Conservation (phyloP, 441 rosid genomes). For the Populus hybrid region DNA sequence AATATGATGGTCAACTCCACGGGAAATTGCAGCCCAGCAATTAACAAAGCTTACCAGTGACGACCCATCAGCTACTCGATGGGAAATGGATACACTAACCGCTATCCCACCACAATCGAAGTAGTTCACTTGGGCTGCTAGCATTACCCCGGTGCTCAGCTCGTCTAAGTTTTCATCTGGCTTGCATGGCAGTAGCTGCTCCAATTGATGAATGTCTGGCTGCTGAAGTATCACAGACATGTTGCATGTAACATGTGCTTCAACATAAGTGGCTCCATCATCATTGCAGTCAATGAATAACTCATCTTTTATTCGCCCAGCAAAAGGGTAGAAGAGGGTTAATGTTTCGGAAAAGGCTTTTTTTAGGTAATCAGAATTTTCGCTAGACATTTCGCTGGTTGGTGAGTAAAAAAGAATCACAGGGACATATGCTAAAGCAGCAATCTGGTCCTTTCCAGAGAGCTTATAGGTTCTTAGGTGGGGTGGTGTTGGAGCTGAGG, state of each 20-base stretch:
- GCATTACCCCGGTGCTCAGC: neutral
- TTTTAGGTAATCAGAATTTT: neutral
- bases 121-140: constrained; percentile 12
- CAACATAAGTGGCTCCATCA: constrained; percentile 16
- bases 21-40: constrained; percentile 13
- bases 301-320: constrained; percentile 18
- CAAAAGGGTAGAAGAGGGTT: constrained; percentile 26
- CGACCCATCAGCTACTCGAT: constrained; percentile 21
- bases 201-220: neutral
- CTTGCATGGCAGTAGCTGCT: constrained; percentile 10
- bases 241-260: constrained; percentile 10
- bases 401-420: constrained; percentile 18
- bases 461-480: constrained; percentile 3
- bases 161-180: neutral
- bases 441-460: constrained; percentile 2
- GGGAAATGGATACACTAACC: constrained; percentile 14
- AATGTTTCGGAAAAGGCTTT: constrained; percentile 13
- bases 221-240: constrained; percentile 16
- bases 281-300: constrained; percentile 27
- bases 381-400: neutral
- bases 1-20: neutral
- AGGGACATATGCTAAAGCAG: constrained; percentile 7
- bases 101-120: constrained; percentile 35
- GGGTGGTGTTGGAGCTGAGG: neutral
- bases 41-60: constrained; percentile 11